Evolutionary conservation across 164 flowering plant genomes (phyloP).

Genomic region (Macadamia tetraphylla): DNA sequence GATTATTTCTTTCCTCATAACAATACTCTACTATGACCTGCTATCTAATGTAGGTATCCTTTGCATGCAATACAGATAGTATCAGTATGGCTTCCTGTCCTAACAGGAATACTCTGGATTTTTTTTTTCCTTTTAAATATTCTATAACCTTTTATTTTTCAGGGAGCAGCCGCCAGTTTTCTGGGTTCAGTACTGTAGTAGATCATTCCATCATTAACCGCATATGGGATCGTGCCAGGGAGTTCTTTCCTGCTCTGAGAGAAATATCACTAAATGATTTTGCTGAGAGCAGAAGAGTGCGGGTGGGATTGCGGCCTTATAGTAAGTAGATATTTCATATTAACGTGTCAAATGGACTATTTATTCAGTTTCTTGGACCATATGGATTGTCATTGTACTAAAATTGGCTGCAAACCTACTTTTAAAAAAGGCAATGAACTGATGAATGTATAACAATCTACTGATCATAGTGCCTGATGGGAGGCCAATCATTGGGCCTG

Average conservation of each 20-base stretch:
- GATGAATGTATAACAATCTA: not conserved
- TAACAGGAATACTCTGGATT: not conserved
- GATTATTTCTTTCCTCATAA: too few relatives aligned
- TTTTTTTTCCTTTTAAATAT: not conserved
- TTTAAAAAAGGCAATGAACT: not conserved
- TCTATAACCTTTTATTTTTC: slow-evolving; percentile 8
- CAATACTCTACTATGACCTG: too few relatives aligned
- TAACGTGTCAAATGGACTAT: not conserved
- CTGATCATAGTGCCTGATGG: slow-evolving; percentile 74
- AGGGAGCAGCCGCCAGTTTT: slow-evolving; percentile 94
- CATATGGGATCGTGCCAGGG: slow-evolving; percentile 71
- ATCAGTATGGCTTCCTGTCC: not conserved
- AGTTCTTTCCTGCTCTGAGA: slow-evolving; percentile 69
- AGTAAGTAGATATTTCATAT: slow-evolving; percentile 41
- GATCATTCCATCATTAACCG: slow-evolving; percentile 48
- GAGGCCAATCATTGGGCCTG: slow-evolving; percentile 81
- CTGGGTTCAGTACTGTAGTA: slow-evolving; percentile 59
- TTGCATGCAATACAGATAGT: not conserved
- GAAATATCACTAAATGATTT: slow-evolving; percentile 34
- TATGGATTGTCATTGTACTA: not conserved
- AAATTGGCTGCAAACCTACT: too few relatives aligned
- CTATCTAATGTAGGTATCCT: not conserved
- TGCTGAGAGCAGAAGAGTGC: slow-evolving; percentile 39
- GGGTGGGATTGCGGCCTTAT: slow-evolving; percentile 87
- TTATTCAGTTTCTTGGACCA: not conserved